Percentiles rank a stretch among this genome's conserved stretches.
These are phyloP conservation scores for Aspergillus sojae DNA, from an alignment of 2,329 filamentous ascomycete species.

Conservation along the genomic window DNA sequence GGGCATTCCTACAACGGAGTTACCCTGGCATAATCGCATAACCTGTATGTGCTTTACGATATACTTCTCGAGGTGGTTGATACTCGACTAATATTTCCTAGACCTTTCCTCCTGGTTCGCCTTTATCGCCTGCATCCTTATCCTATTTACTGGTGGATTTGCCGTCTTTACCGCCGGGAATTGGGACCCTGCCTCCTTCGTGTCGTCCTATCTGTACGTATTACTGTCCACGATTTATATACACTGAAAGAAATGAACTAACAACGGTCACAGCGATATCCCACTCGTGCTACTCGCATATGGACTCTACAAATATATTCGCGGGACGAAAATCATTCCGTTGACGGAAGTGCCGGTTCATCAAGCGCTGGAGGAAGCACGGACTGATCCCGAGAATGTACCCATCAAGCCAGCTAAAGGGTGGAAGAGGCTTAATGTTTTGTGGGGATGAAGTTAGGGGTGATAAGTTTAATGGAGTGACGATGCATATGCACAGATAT, in stretches of 20 bases:
- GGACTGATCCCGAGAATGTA: constrained; percentile 39
- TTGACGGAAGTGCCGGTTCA: constrained; percentile 56
- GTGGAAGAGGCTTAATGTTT: constrained; percentile 33
- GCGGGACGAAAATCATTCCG: constrained; percentile 60
- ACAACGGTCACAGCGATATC: constrained; percentile 54
- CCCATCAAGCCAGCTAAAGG: constrained; percentile 30
- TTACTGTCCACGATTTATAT: background rate
- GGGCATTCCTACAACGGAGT: constrained; percentile 50
- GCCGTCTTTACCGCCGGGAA: constrained; percentile 61
- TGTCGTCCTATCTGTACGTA: constrained; percentile 66
- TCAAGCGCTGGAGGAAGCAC: constrained; percentile 54
- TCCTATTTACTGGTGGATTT: constrained; percentile 73
- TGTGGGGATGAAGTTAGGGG: constrained; percentile 31
- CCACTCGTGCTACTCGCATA: constrained; percentile 61
- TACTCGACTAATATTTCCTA: constrained; percentile 25
- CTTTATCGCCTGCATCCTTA: constrained; percentile 62
- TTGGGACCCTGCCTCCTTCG: constrained; percentile 60
- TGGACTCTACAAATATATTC: constrained; percentile 66
- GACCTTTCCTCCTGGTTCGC: constrained; percentile 64
- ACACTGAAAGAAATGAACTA: background rate
- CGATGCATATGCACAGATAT: background rate
- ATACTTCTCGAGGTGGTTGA: too few relatives aligned
- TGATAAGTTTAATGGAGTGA: too few relatives aligned
- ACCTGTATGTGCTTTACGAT: constrained; percentile 51
- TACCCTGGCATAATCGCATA: constrained; percentile 68